These are phyloP conservation scores for Neophaeococcomyces aloes DNA, from an alignment of 2,329 filamentous ascomycete species.

Conservation along the genomic window DNA sequence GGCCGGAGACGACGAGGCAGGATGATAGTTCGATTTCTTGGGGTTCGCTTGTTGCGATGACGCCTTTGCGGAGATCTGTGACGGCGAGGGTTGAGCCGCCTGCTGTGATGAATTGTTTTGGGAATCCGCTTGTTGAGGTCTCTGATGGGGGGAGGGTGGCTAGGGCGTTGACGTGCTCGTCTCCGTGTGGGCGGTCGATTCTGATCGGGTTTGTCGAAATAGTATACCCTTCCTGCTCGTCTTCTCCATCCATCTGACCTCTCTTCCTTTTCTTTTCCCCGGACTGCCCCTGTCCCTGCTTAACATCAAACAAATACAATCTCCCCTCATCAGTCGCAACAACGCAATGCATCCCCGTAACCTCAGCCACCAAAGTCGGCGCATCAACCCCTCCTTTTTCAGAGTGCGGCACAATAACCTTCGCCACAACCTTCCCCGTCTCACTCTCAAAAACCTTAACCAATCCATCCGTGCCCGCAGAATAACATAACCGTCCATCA, in stretches of 20 bases:
- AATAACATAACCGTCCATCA: slow-evolving; percentile 61
- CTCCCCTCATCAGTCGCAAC: slow-evolving; percentile 84
- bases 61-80: slow-evolving; percentile 76
- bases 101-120: slow-evolving; percentile 91
- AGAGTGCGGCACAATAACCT: slow-evolving; percentile 59
- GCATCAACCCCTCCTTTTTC: slow-evolving; percentile 42
- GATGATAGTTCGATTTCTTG: slow-evolving; percentile 90
- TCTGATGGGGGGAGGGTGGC: slow-evolving; percentile 69
- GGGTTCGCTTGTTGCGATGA: slow-evolving; percentile 81
- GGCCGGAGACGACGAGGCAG: slow-evolving; percentile 63
- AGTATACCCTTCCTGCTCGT: slow-evolving; percentile 23
- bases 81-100: slow-evolving; percentile 85
- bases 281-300: slow-evolving; percentile 31
- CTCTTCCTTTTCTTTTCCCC: slow-evolving; percentile 27
- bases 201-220: slow-evolving; percentile 55
- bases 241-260: too few species aligned
- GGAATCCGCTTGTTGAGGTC: slow-evolving; percentile 74
- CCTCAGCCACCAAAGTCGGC: slow-evolving; percentile 69
- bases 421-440: slow-evolving; percentile 62
- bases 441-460: slow-evolving; percentile 50
- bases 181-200: slow-evolving; percentile 68
- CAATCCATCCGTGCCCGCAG: slow-evolving; percentile 52
- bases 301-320: slow-evolving; percentile 77
- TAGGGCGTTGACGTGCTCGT: slow-evolving; percentile 84
- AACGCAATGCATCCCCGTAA: slow-evolving; percentile 79